Conservation (phyloP, 176 grass and related monocot genomes). For the Saccharum officinarum region DNA sequence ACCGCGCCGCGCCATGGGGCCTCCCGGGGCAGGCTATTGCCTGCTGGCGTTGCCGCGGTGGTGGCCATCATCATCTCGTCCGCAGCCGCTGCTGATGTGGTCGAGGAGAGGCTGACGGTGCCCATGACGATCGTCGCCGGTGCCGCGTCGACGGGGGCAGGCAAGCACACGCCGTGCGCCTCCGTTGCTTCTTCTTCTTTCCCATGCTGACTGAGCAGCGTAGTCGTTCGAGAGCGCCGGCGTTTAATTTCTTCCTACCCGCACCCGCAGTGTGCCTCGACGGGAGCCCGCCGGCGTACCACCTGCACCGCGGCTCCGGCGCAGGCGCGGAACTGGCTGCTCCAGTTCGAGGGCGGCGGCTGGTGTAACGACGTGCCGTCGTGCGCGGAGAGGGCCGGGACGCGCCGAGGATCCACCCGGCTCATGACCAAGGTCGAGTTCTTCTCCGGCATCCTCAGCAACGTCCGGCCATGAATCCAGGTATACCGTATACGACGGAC, state of each 20-base stretch:
- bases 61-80: not conserved
- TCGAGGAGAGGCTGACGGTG: constrained; percentile 45
- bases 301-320: constrained; percentile 60
- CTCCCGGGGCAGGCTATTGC: not conserved
- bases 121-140: constrained; percentile 59
- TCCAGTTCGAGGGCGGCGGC: constrained; percentile 91
- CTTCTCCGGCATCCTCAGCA: constrained; percentile 77
- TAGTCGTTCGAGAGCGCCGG: not conserved
- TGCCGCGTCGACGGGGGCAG: constrained; percentile 46
- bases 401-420: constrained; percentile 55
- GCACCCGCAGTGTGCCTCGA: constrained; percentile 64
- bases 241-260: not conserved
- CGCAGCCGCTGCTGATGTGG: not conserved
- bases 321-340: constrained; percentile 59
- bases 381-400: constrained; percentile 54
- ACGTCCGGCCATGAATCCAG: constrained; percentile 65
- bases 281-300: constrained; percentile 86
- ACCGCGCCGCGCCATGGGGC: not conserved
- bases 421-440: constrained; percentile 60
- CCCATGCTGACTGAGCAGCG: not conserved
- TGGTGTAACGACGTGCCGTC: constrained; percentile 67
- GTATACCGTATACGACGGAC: not conserved
- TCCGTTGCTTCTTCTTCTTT: no score
- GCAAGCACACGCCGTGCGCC: constrained; percentile 12
- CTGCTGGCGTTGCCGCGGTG: not conserved